Percentiles rank a stretch among this genome's conserved stretches.
Evolutionary conservation across 1,139 yeast species (phyloP).

Genomic region (Lodderomyces beijingensis): DNA sequence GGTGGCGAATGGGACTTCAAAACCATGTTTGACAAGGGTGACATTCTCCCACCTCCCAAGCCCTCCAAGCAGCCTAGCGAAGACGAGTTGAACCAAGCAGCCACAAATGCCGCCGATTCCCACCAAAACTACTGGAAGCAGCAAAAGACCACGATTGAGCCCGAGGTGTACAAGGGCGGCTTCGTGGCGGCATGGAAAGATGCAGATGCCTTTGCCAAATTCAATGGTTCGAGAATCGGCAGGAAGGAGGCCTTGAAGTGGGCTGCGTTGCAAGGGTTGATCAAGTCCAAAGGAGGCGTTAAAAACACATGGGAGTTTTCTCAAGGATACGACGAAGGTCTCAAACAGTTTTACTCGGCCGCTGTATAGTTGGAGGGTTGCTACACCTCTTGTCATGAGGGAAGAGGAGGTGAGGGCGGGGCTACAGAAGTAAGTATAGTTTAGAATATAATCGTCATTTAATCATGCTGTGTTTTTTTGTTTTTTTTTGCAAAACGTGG

Average conservation of each 20-base stretch:
- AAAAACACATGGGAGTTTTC: constrained; percentile 80
- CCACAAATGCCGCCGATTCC: constrained; percentile 33
- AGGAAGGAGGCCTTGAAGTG: constrained; percentile 65
- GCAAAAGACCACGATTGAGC: constrained; percentile 65
- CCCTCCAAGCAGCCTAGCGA: constrained; percentile 32
- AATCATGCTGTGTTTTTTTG: no score
- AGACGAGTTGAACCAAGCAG: constrained; percentile 37
- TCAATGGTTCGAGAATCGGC: constrained; percentile 71
- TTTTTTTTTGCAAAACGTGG: no score
- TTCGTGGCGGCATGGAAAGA: constrained; percentile 74
- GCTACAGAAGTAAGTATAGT: no score
- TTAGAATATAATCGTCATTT: no score
- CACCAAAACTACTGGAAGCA: constrained; percentile 70
- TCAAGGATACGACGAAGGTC: constrained; percentile 72
- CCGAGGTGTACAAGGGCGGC: constrained; percentile 77
- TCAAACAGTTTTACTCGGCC: constrained; percentile 24
- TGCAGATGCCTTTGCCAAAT: constrained; percentile 58
- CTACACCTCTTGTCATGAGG: no score
- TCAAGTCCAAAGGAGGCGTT: constrained; percentile 50
- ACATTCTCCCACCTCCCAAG: constrained; percentile 31
- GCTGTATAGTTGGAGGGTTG: not conserved
- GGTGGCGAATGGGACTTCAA: constrained; percentile 97
- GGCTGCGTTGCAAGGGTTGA: constrained; percentile 51
- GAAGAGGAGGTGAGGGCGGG: no score
- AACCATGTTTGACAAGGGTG: constrained; percentile 69